A percentile compares a stretch with the other conserved stretches of the same genome.
phyloP scores from a whole-genome alignment of 192 early-diverging fungal genomes.

The Coemansia sp. region DNA sequence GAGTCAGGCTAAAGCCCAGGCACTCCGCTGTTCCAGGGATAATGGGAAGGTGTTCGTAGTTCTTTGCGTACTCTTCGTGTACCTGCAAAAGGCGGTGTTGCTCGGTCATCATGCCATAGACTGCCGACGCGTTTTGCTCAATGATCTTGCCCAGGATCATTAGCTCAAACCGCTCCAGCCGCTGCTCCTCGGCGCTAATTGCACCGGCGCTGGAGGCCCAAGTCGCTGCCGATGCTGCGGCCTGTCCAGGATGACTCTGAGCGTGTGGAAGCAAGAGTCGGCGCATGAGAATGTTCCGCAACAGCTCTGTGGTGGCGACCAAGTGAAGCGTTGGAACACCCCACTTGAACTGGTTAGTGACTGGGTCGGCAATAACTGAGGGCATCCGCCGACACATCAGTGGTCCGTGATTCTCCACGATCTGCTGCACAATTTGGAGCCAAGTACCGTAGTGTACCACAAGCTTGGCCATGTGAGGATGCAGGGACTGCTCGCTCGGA shows the following conservation, averaged over 20 bases:
- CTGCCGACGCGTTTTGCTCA: conserved; percentile 39
- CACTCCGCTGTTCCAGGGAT: conserved; percentile 23
- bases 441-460: conserved; percentile 33
- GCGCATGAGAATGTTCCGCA: conserved; percentile 35
- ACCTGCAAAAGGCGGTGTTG: conserved; percentile 40
- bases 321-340: conserved; percentile 42
- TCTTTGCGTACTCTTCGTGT: conserved; percentile 11
- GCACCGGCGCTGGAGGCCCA: conserved; percentile 11
- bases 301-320: conserved; percentile 35
- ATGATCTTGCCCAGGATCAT: conserved; percentile 35
- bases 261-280: conserved; percentile 20
- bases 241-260: neutral
- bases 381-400: conserved; percentile 39
- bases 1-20: conserved; percentile 19
- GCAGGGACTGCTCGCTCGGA: neutral
- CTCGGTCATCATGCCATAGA: conserved; percentile 53
- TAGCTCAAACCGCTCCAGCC: conserved; percentile 40
- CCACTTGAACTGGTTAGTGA: conserved; percentile 45
- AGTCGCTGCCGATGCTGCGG: neutral
- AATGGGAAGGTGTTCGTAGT: neutral
- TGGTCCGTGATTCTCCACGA: conserved; percentile 42
- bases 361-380: conserved; percentile 40
- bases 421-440: conserved; percentile 44
- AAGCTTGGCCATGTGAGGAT: conserved; percentile 15
- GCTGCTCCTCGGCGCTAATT: conserved; percentile 24